Conservation (phyloP, 768 basidiomycete genomes). For the Mycena capillaripes region DNA sequence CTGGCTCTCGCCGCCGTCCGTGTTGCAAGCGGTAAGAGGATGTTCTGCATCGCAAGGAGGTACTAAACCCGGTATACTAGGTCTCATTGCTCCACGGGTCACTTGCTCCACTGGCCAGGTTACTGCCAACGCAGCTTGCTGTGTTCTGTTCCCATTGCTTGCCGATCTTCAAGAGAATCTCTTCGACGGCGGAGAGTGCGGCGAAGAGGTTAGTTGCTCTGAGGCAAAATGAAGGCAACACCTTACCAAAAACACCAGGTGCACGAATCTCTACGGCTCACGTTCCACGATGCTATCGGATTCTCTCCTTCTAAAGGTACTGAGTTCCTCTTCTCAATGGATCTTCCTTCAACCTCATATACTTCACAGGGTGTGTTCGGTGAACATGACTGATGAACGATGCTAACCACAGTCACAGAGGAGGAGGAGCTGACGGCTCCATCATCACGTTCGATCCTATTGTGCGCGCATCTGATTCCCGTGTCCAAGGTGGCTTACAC, state of each 20-base stretch:
- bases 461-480: neutral
- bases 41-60: neutral
- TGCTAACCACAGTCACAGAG: slow-evolving; percentile 38
- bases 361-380: slow-evolving; percentile 4
- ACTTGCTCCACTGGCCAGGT: slow-evolving; percentile 43
- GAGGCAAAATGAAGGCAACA: too few species aligned
- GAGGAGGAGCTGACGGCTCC: slow-evolving; percentile 65
- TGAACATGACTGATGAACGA: neutral
- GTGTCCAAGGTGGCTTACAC: neutral
- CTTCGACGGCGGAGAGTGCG: slow-evolving; percentile 52
- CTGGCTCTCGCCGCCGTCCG: slow-evolving; percentile 8
- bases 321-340: neutral
- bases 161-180: slow-evolving; percentile 55
- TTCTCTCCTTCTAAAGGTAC: slow-evolving; percentile 34
- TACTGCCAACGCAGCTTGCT: slow-evolving; percentile 52
- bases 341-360: neutral
- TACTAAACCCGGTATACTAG: slow-evolving; percentile 3
- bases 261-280: slow-evolving; percentile 26
- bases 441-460: slow-evolving; percentile 60
- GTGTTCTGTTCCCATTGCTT: slow-evolving; percentile 55
- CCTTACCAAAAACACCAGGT: too few species aligned
- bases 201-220: too few species aligned
- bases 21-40: slow-evolving; percentile 3
- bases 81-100: slow-evolving; percentile 39
- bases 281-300: slow-evolving; percentile 41